Conservation (phyloP, 2,329 filamentous ascomycete species). For the Ramularia endophylla region DNA sequence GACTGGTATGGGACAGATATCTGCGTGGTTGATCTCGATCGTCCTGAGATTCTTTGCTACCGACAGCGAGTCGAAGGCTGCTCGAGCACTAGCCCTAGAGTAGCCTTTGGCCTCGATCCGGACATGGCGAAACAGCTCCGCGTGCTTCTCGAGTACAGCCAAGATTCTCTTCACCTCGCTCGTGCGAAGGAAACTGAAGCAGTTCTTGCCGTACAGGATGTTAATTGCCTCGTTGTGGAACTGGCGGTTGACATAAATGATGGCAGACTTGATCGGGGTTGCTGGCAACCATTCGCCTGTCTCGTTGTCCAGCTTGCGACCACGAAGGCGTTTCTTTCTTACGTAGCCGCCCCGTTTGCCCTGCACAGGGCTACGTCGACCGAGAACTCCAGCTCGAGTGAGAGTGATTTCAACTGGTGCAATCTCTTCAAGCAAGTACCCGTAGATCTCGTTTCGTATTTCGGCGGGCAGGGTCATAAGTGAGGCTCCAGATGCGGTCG, state of each 20-base stretch:
- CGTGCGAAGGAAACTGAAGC: constrained; percentile 3
- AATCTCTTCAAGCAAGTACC: constrained; percentile 8
- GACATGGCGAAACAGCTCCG: constrained; percentile 5
- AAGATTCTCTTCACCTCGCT: constrained; percentile 1
- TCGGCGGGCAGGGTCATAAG: constrained; percentile 6
- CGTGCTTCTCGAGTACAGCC: background rate
- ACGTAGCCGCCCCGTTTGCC: background rate
- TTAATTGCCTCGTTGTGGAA: constrained; percentile 4
- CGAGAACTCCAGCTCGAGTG: background rate
- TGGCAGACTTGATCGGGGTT: constrained; percentile 1
- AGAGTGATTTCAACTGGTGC: constrained; percentile 1
- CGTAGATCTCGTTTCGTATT: constrained; percentile 13
- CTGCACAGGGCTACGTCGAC: background rate
- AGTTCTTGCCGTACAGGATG: constrained; percentile 6
- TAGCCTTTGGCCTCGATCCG: constrained; percentile 2
- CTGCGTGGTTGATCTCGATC: constrained; percentile 1
- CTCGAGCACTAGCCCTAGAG: background rate
- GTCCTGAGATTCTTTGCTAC: constrained; percentile 6
- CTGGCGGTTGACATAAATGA: constrained; percentile 5
- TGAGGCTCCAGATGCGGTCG: no score
- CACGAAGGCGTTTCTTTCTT: background rate
- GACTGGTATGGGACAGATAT: background rate
- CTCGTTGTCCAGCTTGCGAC: background rate
- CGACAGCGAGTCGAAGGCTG: constrained; percentile 1
- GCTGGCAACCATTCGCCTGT: constrained; percentile 1